These are phyloP conservation scores for Lanmaoa rubissima DNA, from an alignment of 768 basidiomycete species.

Conservation along the genomic window DNA sequence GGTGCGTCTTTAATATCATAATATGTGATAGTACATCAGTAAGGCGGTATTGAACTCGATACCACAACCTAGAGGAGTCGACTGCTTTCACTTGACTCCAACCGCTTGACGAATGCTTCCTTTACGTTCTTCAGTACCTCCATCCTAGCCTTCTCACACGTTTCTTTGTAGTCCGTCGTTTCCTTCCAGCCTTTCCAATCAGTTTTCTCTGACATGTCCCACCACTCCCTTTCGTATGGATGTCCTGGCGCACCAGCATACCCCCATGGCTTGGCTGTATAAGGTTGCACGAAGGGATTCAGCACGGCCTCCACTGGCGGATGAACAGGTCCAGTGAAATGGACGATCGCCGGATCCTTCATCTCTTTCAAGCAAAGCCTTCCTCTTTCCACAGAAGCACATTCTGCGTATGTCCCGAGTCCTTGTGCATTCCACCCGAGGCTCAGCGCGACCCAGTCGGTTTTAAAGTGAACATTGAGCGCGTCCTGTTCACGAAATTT, in stretches of 20 bases:
- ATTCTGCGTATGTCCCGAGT: constrained; percentile 49
- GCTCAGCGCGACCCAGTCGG: constrained; percentile 40
- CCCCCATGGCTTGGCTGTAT: constrained; percentile 57
- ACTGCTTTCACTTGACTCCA: background rate
- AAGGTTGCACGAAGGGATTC: constrained; percentile 53
- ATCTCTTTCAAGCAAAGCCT: constrained; percentile 34
- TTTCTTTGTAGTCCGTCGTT: constrained; percentile 23
- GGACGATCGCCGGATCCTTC: constrained; percentile 46
- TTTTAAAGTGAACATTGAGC: constrained; percentile 46
- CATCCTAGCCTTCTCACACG: constrained; percentile 11
- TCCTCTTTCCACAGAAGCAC: constrained; percentile 35
- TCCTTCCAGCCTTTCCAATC: constrained; percentile 39
- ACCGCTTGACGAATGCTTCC: constrained; percentile 12
- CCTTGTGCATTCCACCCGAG: constrained; percentile 58
- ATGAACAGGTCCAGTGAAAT: constrained; percentile 58
- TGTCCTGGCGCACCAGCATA: constrained; percentile 52
- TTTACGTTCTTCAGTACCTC: constrained; percentile 3
- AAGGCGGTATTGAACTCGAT: background rate
- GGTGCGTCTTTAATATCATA: background rate
- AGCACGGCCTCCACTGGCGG: constrained; percentile 44
- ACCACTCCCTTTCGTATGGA: constrained; percentile 50
- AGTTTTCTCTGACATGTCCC: constrained; percentile 40
- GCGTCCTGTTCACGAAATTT: constrained; percentile 49
- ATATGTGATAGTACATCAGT: background rate
- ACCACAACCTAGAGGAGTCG: background rate